These are phyloP conservation scores for Calonectria multiphialidica DNA, from an alignment of 2,329 filamentous ascomycete species.

Conservation along the genomic window DNA sequence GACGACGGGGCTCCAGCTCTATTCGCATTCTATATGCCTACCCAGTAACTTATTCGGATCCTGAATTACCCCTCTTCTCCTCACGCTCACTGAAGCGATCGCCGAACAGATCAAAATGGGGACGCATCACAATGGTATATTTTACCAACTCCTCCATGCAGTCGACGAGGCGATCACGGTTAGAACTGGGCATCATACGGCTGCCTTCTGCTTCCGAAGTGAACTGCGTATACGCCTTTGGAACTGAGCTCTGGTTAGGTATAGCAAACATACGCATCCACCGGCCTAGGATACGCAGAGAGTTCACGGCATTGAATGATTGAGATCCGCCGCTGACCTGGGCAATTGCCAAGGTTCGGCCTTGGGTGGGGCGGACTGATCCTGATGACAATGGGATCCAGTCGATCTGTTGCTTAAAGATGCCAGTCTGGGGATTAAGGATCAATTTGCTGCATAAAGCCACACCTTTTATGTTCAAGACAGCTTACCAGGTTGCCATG, in stretches of 20 bases:
- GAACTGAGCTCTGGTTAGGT: constrained; percentile 74
- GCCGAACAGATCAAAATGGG: constrained; percentile 70
- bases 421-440: constrained; percentile 60
- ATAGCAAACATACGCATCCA: constrained; percentile 80
- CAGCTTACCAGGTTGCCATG: constrained; percentile 69
- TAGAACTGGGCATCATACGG: constrained; percentile 65
- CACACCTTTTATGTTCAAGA: background rate
- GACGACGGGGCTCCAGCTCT: no score
- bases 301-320: constrained; percentile 76
- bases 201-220: constrained; percentile 60
- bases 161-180: constrained; percentile 72
- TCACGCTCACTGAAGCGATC: constrained; percentile 73
- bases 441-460: no score
- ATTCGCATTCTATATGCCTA: no score
- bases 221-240: constrained; percentile 73
- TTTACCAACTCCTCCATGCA: constrained; percentile 80
- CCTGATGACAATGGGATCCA: constrained; percentile 75
- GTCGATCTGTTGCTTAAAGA: constrained; percentile 79
- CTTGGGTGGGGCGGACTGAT: constrained; percentile 74
- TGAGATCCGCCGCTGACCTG: constrained; percentile 75
- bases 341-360: constrained; percentile 71
- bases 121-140: constrained; percentile 74
- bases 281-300: constrained; percentile 72
- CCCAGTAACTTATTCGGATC: no score
- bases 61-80: constrained; percentile 51